These are phyloP conservation scores for Clonostachys chloroleuca DNA, from an alignment of 2,329 filamentous ascomycete genomes.

Conservation along the genomic window DNA sequence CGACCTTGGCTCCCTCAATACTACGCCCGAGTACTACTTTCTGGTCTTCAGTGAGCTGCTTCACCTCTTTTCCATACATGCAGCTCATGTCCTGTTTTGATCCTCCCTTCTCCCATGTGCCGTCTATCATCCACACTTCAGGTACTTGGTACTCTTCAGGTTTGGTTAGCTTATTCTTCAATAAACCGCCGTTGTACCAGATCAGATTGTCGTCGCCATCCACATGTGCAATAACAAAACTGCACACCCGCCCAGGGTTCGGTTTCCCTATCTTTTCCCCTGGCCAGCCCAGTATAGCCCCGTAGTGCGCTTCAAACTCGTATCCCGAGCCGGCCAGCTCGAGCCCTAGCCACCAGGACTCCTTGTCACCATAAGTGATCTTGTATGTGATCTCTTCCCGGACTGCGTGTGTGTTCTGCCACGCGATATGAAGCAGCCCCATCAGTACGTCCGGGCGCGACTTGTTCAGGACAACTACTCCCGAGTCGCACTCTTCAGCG, in stretches of 20 bases:
- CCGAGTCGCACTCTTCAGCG: slow-evolving; percentile 35
- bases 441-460: slow-evolving; percentile 24
- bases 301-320: slow-evolving; percentile 33
- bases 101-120: slow-evolving; percentile 25
- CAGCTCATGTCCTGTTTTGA: slow-evolving; percentile 28
- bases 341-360: slow-evolving; percentile 38
- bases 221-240: slow-evolving; percentile 34
- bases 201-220: slow-evolving; percentile 27
- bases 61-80: slow-evolving; percentile 14
- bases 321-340: slow-evolving; percentile 31
- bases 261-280: background rate
- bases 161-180: slow-evolving; percentile 29
- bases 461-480: slow-evolving; percentile 35
- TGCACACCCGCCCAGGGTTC: slow-evolving; percentile 23
- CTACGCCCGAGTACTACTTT: too few relatives aligned
- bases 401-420: slow-evolving; percentile 35
- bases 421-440: slow-evolving; percentile 32
- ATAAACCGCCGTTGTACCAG: slow-evolving; percentile 36
- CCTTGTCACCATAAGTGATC: slow-evolving; percentile 38
- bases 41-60: too few relatives aligned
- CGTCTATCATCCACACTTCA: slow-evolving; percentile 32
- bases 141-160: slow-evolving; percentile 24
- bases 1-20: too few relatives aligned
- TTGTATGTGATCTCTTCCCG: slow-evolving; percentile 32
- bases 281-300: slow-evolving; percentile 29